These are phyloP conservation scores for Adansonia digitata DNA, from an alignment of 345 rosid genomes.

Conservation along the genomic window DNA sequence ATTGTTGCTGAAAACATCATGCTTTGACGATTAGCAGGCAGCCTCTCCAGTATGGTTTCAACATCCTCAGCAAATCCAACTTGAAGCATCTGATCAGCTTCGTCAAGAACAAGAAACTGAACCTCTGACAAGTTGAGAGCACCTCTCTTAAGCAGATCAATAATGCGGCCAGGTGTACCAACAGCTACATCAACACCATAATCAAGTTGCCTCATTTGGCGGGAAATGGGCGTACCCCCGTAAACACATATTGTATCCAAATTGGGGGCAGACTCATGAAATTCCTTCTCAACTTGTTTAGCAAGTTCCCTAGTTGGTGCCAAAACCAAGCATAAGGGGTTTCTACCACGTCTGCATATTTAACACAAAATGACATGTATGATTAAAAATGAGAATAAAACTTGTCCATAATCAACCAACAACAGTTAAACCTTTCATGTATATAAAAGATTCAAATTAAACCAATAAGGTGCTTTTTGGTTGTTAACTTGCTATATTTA, in stretches of 20 bases:
- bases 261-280: constrained; percentile 69
- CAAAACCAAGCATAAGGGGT: constrained; percentile 79
- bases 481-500: neutral
- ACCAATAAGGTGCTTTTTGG: neutral
- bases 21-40: constrained; percentile 76
- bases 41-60: constrained; percentile 55
- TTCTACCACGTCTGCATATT: constrained; percentile 59
- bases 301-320: constrained; percentile 99
- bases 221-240: constrained; percentile 76
- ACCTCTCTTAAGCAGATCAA: constrained; percentile 87
- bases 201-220: constrained; percentile 71
- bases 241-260: constrained; percentile 82
- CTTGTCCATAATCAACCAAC: neutral
- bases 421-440: neutral
- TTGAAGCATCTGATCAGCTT: constrained; percentile 98
- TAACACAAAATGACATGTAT: neutral
- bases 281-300: constrained; percentile 89
- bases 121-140: constrained; percentile 66
- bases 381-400: neutral
- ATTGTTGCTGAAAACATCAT: constrained; percentile 97
- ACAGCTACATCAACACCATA: constrained; percentile 87
- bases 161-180: constrained; percentile 96
- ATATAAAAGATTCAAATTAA: neutral
- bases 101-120: constrained; percentile 84
- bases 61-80: constrained; percentile 94